Percentiles rank a stretch among this genome's conserved stretches.
phyloP scores from a whole-genome alignment of 495 filamentous ascomycete species.

The Tuber borchii region DNA sequence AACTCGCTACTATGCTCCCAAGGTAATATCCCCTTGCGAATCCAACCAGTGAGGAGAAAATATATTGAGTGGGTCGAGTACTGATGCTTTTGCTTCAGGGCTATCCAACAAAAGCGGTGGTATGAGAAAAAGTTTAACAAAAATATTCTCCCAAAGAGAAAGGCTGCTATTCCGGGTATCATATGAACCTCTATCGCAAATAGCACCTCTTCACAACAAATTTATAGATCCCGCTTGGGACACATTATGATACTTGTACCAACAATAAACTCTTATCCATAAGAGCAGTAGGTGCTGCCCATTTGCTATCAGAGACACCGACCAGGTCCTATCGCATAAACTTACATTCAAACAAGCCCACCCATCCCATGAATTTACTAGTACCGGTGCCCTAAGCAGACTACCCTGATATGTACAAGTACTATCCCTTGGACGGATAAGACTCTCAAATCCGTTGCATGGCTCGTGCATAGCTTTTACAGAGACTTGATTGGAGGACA shows the following conservation, averaged over 20 bases:
- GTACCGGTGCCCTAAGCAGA: too few relatives aligned
- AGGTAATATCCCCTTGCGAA: slow-evolving; percentile 26
- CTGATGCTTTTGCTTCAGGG: slow-evolving; percentile 46
- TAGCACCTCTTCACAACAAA: neutral
- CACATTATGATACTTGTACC: neutral
- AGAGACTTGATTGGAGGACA: too few relatives aligned
- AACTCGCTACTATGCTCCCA: slow-evolving; percentile 82
- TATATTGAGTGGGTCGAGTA: neutral
- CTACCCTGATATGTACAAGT: neutral
- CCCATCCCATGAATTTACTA: neutral
- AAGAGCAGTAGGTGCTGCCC: neutral
- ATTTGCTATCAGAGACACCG: neutral
- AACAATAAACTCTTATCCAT: neutral
- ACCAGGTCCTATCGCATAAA: neutral
- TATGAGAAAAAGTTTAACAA: slow-evolving; percentile 81
- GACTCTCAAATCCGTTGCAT: too few relatives aligned
- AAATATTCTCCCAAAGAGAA: slow-evolving; percentile 64
- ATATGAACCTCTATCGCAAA: slow-evolving; percentile 44
- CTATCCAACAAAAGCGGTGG: slow-evolving; percentile 75
- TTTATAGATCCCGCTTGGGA: neutral
- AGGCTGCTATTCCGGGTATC: slow-evolving; percentile 76
- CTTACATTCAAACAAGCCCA: neutral
- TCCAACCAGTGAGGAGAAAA: neutral
- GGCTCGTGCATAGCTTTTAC: too few relatives aligned
- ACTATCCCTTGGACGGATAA: too few relatives aligned